Conservation (phyloP, 768 basidiomycete species). For the Boletus patriciae region DNA sequence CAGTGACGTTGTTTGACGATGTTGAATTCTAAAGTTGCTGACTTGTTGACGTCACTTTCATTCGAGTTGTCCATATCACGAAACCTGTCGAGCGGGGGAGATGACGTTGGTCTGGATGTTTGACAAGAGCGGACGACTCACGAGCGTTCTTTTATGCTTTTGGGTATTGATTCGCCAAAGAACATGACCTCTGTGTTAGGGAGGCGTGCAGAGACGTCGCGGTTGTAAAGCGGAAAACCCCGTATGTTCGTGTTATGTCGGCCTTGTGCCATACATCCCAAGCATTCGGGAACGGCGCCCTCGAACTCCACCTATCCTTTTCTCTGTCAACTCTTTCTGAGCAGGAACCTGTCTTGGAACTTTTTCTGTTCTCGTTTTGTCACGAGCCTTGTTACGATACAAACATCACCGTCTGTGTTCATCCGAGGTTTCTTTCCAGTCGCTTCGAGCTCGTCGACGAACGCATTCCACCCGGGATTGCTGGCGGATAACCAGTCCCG, state of each 20-base stretch:
- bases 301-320: slow-evolving; percentile 71
- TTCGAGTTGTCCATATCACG: slow-evolving; percentile 54
- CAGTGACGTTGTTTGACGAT: slow-evolving; percentile 1
- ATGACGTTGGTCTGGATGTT: not conserved
- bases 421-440: slow-evolving; percentile 65
- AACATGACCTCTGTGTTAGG: slow-evolving; percentile 68
- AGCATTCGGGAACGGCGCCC: slow-evolving; percentile 79
- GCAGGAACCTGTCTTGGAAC: too few relatives aligned
- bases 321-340: not conserved
- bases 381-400: slow-evolving; percentile 23
- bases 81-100: slow-evolving; percentile 43
- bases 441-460: slow-evolving; percentile 60
- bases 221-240: slow-evolving; percentile 13
- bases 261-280: slow-evolving; percentile 58
- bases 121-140: slow-evolving; percentile 36
- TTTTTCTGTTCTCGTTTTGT: too few relatives aligned
- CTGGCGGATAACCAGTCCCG: slow-evolving; percentile 68
- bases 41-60: not conserved
- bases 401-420: slow-evolving; percentile 92
- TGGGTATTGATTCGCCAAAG: slow-evolving; percentile 86
- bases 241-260: slow-evolving; percentile 60
- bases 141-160: slow-evolving; percentile 67
- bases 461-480: slow-evolving; percentile 80
- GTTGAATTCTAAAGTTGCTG: slow-evolving; percentile 12
- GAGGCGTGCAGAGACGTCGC: not conserved